Evolutionary conservation across 2,329 filamentous ascomycete genomes (phyloP), one percentile per base, ranked within the genome.

Genomic region (Ophiobolus disseminans): DNA sequence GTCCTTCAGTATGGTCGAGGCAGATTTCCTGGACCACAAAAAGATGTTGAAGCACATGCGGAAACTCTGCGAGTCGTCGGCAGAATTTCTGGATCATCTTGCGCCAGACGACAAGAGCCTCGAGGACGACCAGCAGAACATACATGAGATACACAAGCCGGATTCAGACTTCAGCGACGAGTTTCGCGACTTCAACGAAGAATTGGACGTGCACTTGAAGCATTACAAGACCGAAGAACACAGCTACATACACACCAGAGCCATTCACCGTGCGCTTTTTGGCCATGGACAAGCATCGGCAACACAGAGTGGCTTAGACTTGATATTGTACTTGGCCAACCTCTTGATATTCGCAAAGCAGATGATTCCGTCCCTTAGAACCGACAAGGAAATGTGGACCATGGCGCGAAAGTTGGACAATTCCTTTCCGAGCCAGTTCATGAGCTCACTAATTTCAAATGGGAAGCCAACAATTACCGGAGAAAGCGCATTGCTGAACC

Each of bases 241-340:
- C 46, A 65, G 69, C 11, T 80, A 76, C 56, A 74, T 81, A 31
- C 64, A 69, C n/a, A 26, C 55, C 6, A 60, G 68, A 22, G 68
- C 69, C 7, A 66, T 78, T 11, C 64, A 77, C 21, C 69, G 71
- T 4, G 67, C 70, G 0, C 57, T 80, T 1, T 65, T 79, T 3
- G 58, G 66, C 1, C 57, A 65, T 28, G 52, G 47, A 22, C 57
- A 52, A 41, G 48, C 38, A 55, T 22, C 21, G 40, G 60, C 45
- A 13, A 25, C 55, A 11, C 50, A 57, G 22, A 60, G 57, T 17
- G 73, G 68, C 1, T 62, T 77, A 1, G 74, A 79, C 50, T 58
- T 70, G 17, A 50, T 80, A 20, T 40, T 81, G 7, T 75, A 76
- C 53, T 68, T 73, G 37, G 69, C 75, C 30, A 81, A 81, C 49